phyloP scores from a whole-genome alignment of 1,284 basidiomycete genomes.

The Trametes sp. region DNA sequence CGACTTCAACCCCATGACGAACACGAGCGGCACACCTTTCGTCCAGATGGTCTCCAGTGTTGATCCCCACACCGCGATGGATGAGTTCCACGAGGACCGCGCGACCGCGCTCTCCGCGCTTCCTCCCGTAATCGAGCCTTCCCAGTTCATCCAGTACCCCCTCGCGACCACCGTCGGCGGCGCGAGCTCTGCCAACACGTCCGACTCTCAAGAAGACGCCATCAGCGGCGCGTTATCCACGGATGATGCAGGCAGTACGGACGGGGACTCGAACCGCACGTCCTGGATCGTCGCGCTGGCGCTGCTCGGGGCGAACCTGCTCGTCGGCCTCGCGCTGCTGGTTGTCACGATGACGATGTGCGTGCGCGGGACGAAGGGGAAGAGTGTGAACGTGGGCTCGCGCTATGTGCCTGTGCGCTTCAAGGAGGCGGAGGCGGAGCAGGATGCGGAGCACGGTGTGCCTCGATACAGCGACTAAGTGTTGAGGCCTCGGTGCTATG shows the following conservation, averaged over 20 bases:
- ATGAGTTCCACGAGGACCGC: constrained; percentile 35
- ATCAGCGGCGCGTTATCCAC: constrained; percentile 1
- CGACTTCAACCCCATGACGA: constrained; percentile 37
- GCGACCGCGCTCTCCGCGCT: constrained; percentile 18
- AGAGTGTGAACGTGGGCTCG: not conserved
- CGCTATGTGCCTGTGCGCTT: constrained; percentile 1
- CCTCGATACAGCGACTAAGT: not conserved
- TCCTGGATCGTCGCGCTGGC: constrained; percentile 11
- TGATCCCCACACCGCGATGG: constrained; percentile 25
- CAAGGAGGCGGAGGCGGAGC: not conserved
- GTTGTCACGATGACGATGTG: constrained; percentile 18
- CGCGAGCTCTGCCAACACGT: not conserved
- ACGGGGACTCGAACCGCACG: not conserved
- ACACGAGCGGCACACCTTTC: constrained; percentile 40
- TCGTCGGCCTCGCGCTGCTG: constrained; percentile 17
- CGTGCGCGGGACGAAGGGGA: constrained; percentile 23
- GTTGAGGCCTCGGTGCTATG: not conserved
- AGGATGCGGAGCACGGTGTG: not conserved
- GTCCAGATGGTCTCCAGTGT: constrained; percentile 42
- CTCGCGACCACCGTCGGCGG: not conserved
- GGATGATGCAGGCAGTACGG: not conserved
- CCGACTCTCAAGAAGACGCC: not conserved
- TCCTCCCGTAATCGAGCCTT: constrained; percentile 25
- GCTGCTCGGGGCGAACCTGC: constrained; percentile 21
- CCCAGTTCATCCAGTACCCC: constrained; percentile 12